A percentile compares a stretch with the other conserved stretches of the same genome.
phyloP scores from a whole-genome alignment of 495 filamentous ascomycete genomes.

The Amorphotheca resinae region DNA sequence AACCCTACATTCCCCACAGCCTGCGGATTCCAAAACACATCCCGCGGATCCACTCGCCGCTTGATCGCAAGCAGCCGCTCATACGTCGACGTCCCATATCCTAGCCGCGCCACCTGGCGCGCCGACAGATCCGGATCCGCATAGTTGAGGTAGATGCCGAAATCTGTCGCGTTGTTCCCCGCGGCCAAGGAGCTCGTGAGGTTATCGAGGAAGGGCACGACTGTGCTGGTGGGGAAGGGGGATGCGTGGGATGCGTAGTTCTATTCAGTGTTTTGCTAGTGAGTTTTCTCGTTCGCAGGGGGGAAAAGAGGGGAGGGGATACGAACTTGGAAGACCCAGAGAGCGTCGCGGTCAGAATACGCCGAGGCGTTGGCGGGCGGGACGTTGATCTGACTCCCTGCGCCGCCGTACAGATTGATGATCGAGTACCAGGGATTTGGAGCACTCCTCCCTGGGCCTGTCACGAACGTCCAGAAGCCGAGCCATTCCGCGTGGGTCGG shows the following conservation, averaged over 20 bases:
- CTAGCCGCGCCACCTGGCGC: slow-evolving; percentile 33
- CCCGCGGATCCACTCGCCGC: slow-evolving; percentile 37
- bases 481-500: slow-evolving; percentile 27
- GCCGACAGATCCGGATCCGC: slow-evolving; percentile 47
- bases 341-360: slow-evolving; percentile 46
- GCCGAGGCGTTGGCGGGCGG: slow-evolving; percentile 34
- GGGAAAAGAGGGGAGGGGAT: no score
- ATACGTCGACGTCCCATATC: slow-evolving; percentile 44
- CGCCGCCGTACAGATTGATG: slow-evolving; percentile 43
- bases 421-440: slow-evolving; percentile 31
- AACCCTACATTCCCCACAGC: slow-evolving; percentile 33
- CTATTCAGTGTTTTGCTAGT: no score
- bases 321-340: slow-evolving; percentile 46
- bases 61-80: slow-evolving; percentile 37
- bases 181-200: slow-evolving; percentile 23
- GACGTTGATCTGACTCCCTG: slow-evolving; percentile 31
- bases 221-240: slow-evolving; percentile 25
- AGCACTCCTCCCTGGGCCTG: slow-evolving; percentile 17
- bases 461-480: slow-evolving; percentile 35
- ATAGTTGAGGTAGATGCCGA: slow-evolving; percentile 57
- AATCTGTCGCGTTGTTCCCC: slow-evolving; percentile 25
- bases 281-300: no score
- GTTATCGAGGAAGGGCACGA: slow-evolving; percentile 34
- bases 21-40: slow-evolving; percentile 55
- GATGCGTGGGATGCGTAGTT: slow-evolving; percentile 28